Conservation (phyloP, 192 early-diverging fungal genomes). For the Coemansia sp. region DNA sequence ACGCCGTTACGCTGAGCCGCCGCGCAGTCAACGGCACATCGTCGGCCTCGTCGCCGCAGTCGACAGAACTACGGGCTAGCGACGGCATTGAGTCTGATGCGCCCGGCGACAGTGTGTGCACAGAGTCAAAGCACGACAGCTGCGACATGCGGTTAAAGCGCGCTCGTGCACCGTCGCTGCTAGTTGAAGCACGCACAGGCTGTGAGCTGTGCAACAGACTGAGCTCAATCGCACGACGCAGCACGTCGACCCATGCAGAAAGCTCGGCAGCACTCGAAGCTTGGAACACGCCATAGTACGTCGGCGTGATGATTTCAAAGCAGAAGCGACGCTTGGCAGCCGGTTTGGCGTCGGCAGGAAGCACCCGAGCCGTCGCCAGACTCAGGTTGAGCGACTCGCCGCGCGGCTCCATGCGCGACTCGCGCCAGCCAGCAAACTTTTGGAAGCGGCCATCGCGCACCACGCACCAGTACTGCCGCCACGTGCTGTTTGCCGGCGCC, state of each 20-base stretch:
- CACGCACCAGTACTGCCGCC: constrained; percentile 53
- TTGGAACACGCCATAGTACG: constrained; percentile 70
- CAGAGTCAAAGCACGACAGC: constrained; percentile 22
- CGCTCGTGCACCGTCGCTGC: constrained; percentile 6
- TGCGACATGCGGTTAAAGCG: constrained; percentile 29
- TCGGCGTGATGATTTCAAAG: constrained; percentile 80
- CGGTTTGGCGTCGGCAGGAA: constrained; percentile 34
- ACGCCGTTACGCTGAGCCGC: constrained; percentile 5
- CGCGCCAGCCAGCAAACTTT: constrained; percentile 17
- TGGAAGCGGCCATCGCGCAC: constrained; percentile 38
- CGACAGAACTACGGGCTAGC: background rate
- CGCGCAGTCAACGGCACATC: constrained; percentile 3
- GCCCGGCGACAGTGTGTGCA: constrained; percentile 18
- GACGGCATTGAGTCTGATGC: constrained; percentile 21
- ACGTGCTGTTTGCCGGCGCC: constrained; percentile 19
- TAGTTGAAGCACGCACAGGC: constrained; percentile 2
- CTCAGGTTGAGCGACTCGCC: constrained; percentile 30
- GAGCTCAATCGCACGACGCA: constrained; percentile 51
- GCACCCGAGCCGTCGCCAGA: constrained; percentile 42
- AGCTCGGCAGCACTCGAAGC: constrained; percentile 68
- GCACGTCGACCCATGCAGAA: constrained; percentile 67
- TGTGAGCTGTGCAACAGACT: constrained; percentile 24
- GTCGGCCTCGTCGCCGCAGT: constrained; percentile 3
- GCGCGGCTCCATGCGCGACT: background rate
- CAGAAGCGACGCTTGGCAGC: constrained; percentile 62